Evolutionary conservation across 352 stramenopile species (phyloP), one percentile per base, ranked within the genome.

Genomic region (Phytophthora hybrid): DNA sequence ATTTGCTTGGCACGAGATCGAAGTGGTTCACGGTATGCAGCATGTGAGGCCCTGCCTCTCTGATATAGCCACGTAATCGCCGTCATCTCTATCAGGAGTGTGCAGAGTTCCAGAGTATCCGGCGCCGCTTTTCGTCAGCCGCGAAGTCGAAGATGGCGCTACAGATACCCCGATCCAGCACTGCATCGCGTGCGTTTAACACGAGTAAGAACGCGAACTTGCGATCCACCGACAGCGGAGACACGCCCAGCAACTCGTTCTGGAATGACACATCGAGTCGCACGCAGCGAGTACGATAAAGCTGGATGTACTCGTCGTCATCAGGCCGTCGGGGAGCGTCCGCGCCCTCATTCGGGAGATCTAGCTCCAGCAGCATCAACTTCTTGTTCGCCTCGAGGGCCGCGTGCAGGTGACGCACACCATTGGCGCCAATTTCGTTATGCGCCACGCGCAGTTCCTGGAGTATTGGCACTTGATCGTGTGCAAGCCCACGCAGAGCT

Each of bases 201-300:
- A 66, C 53, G 44, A 81, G 32, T 53, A 81, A 69, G 44, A 81
- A 73, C 19, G 65, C 39, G 19, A 78, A 1, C 44, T 72, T 78
- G 41, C 58, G 65, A 26, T 67, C 52, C 2, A 60, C 5, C 47
- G 52, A 21, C 26, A 81, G 18, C 21, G 74, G 62, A 52, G 65
- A 56, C 21, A 73, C 9, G 1, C 70, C 71, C 14, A 78, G 16
- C 18, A 81, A 34, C 70, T 81, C 74, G 39, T 81, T 81, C 41
- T 78, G 70, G 59, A 81, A 81, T 1, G 57, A 68, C 44, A 70
- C 66, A 58, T 81, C 70, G 10, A 81, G 63, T n/a, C 74, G 55
- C 70, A 78, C 78, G 58, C 74, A 81, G 37, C 74, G 74, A 7
- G 70, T 78, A 29, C 70, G 74, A 52, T 78, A 78, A 4, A 81